phyloP scores from a whole-genome alignment of 306 rosid species.

The Ormosia emarginata region DNA sequence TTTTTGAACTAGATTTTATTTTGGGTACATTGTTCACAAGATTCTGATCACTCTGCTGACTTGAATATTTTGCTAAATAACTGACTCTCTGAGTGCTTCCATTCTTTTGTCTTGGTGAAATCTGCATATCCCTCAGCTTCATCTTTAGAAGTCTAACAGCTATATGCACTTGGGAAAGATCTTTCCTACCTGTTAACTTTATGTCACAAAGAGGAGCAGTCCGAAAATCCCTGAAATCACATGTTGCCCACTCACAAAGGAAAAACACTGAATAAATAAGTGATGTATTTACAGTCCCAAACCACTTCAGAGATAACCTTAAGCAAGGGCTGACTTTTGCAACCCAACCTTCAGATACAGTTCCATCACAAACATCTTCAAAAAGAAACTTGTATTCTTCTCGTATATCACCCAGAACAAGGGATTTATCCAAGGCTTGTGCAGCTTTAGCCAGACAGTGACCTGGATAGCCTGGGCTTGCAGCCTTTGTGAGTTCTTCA shows the following conservation, averaged over 20 bases:
- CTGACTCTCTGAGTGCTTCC: conserved; percentile 30
- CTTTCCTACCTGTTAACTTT: conserved; percentile 82
- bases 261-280: conserved; percentile 75
- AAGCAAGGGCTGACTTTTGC: conserved; percentile 77
- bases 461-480: conserved; percentile 66
- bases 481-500: conserved; percentile 71
- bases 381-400: conserved; percentile 66
- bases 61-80: conserved; percentile 36
- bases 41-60: conserved; percentile 36
- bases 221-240: conserved; percentile 83
- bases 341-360: conserved; percentile 63
- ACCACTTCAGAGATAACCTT: conserved; percentile 82
- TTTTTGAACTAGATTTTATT: conserved; percentile 35
- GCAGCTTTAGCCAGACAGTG: conserved; percentile 78
- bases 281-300: conserved; percentile 58
- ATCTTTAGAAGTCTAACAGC: conserved; percentile 75
- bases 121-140: conserved; percentile 54
- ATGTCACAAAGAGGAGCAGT: conserved; percentile 51
- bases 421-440: conserved; percentile 74
- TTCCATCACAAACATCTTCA: conserved; percentile 72
- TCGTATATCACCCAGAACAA: conserved; percentile 65
- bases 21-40: conserved; percentile 33
- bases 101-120: conserved; percentile 36
- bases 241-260: conserved; percentile 97
- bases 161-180: conserved; percentile 72